Base-by-base conservation (phyloP, 768 basidiomycete genomes). In the Termitomyces sp. region DNA sequence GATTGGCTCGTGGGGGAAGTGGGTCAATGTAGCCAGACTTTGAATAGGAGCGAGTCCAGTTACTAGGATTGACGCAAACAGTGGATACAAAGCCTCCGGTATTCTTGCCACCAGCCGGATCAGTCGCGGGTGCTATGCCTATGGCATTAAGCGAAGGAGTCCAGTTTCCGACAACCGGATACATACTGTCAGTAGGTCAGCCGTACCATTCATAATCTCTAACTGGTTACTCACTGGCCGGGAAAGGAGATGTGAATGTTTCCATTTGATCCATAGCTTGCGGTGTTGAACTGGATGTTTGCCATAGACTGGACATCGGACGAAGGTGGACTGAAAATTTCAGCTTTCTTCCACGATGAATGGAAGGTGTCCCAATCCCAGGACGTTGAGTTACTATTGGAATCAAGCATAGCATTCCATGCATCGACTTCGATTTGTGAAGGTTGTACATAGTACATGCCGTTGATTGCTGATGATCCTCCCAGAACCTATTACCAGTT, bases 401-500 rank as follows among this genome's bases (percentile, higher is more conserved):
- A 62, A 60, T 66, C 63, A 61, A 78, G 68, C 49, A 81, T 62
- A 12, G 62, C 41, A 1, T 70, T 62, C 74, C 75, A 78, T 9
- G 74, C 68, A 60, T 81, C 71, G 49, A 80, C 66, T 63, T 81
- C 80, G 35, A 72, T 54, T 52, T 72, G 61, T 26, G 78, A 75
- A 7, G 84, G 83, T 10, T 82, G 77, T 48, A 85, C 76, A 60
- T 79, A 71, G 71, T 85, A 87, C 75, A 88, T 76, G 48, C 84
- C 86, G 67, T 90, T 90, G 53, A 87, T 74, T 9, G 86, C 84
- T 31, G 83, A 77, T 0, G 81, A 85, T 6, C 87, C 87, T 53
- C 87, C 87, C 23, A 90, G 74, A 43, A 85, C 74, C 73, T 86
- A 31, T 23, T 49, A 3, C 31, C 33, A 44, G 10, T 21, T 9